Evolutionary conservation across 495 filamentous ascomycete genomes (phyloP), one percentile per base, ranked within the genome.

Genomic region (Aspergillus wentii): DNA sequence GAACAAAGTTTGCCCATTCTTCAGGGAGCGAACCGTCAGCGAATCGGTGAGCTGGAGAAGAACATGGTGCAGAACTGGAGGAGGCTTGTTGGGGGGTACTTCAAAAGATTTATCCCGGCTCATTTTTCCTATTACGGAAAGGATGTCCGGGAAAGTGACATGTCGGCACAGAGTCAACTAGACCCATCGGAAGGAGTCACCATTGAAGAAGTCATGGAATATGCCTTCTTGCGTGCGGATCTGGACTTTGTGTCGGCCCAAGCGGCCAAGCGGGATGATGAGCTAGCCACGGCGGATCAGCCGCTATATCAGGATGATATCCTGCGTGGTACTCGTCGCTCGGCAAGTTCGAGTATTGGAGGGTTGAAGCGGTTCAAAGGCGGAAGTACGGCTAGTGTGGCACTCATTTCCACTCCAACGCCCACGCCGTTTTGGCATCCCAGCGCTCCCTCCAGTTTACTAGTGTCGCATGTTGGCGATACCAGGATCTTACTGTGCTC

Each of bases 371-470:
- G 84, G 33, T 96, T 96, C 64, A 84, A 84, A 54, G 92, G 92
- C 25, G 92, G 92, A 27, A 92, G 86, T 35, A 98, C 92, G 4
- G 87, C 85, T 18, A 92, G 84, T 26, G 66, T 95, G 14, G 91
- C 84, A 1, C 72, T 98, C 39, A 88, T 98, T 40, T 92, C 87
- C 2, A 95, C 92, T 0, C 87, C 91, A 0, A 95, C 83, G 0
- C 82, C 89, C 0, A 81, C 83, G 1, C 92, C 92, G 1, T 98
- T 92, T 62, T 98, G 92, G 92, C 85, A 97, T 52, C 92, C 92
- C 1, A 74, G 79, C 2, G 81, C 86, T 3, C 81, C 86, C 7
- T 85, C 83, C 1, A 91, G 88, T 8, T 64, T 98, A 17, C 59
- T 94, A n/a, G 80, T 86, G 17, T 84, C 88, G 5, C 92, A 98